Evolutionary conservation across 305 asterid genomes (phyloP).

Genomic region (Fraxinus nigra): DNA sequence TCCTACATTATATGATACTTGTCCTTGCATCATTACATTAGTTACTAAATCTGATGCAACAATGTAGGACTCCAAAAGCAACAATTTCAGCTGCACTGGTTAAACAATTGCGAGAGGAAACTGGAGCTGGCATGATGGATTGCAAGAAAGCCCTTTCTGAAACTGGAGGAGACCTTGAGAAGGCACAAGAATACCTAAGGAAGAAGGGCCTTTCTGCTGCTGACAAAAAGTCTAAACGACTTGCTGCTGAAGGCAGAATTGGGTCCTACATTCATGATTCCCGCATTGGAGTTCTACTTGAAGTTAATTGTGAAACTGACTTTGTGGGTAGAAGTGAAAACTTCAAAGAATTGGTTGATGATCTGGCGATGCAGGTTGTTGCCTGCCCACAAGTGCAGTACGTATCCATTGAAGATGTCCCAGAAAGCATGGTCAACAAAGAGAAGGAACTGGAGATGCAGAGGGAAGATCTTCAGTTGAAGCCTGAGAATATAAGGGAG

Average conservation of each 20-base stretch:
- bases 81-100: constrained; percentile 73
- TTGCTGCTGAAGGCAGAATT: constrained; percentile 92
- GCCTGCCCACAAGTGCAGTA: constrained; percentile 82
- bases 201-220: constrained; percentile 91
- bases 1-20: neutral
- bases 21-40: neutral
- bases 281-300: constrained; percentile 85
- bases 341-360: constrained; percentile 72
- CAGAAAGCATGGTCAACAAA: constrained; percentile 42
- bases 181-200: constrained; percentile 86
- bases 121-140: constrained; percentile 99
- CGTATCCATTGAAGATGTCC: constrained; percentile 74
- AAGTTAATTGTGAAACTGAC: constrained; percentile 95
- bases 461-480: constrained; percentile 81
- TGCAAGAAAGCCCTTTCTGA: constrained; percentile 95
- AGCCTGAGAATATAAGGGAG: constrained; percentile 83
- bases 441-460: constrained; percentile 92
- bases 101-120: constrained; percentile 91
- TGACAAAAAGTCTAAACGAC: constrained; percentile 81
- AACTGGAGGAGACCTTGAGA: constrained; percentile 81
- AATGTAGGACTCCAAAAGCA: constrained; percentile 55
- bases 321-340: constrained; percentile 84
- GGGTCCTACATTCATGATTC: constrained; percentile 87
- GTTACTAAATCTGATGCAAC: constrained; percentile 9
- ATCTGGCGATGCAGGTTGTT: constrained; percentile 93